Base-by-base conservation (phyloP, 2,329 filamentous ascomycete species). In the Aspergillus tamarii region DNA sequence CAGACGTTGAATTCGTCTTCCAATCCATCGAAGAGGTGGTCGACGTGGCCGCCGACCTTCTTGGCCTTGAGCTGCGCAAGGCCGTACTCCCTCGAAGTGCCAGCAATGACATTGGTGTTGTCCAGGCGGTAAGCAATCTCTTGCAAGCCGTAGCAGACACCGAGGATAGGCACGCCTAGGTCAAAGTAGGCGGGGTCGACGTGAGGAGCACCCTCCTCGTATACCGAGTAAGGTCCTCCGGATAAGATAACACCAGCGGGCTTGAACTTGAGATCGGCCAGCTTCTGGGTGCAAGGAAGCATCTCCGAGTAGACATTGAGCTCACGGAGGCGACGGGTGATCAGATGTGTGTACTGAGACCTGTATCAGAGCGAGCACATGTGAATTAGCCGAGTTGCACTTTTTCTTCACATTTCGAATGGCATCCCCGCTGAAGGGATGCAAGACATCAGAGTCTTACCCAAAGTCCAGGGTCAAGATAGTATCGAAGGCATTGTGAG, bases 261-360 rank as follows among this genome's bases (percentile, higher is more conserved):
- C 75, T 88, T 93, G 84, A 87, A 96, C 54, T 84, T 76, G 39
- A 97, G 85, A 61, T 95, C 91, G 8, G 87, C 82, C 26, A 96
- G 80, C 83, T 94, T 94, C 72, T 91, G 89, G 53, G 90, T 96
- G 62, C 93, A 96, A 26, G 91, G 91, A 50, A 96, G 87, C 89
- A 96, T 91, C 82, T 97, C 93, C 66, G 88, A 88, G 83, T 91
- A 97, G 77, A 96, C 86, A 81, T 90, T 90, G 79, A 96, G 85
- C 71, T 91, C 88, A 70, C 93, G 87, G 32, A 96, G 85, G 39
- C 92, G 61, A 21, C 36, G 85, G 11, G 88, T 88, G 73, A 94
- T 93, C 45, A 94, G 83, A 77, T 93, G 90, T 46, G 87, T 89
- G 73, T 89, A 90, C 79, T 92, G 89, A 28, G 86, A 89, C 34